These are phyloP conservation scores for Populus hybrid DNA, from an alignment of 441 rosid species.

Conservation along the genomic window DNA sequence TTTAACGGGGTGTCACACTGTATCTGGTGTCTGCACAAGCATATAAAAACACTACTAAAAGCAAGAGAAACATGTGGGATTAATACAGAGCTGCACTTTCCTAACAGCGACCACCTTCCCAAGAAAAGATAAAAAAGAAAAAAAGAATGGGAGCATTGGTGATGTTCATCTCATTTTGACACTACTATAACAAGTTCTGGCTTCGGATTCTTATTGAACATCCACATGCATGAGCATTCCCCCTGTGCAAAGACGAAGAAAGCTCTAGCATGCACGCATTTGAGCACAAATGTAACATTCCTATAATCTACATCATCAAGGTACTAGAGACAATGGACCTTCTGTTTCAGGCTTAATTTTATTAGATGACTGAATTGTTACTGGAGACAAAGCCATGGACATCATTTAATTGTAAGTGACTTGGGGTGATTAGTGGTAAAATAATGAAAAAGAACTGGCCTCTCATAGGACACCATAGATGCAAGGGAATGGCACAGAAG, in stretches of 20 bases:
- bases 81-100: background rate
- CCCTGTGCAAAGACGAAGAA: background rate
- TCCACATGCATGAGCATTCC: background rate
- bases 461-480: background rate
- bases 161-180: background rate
- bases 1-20: background rate
- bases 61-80: background rate
- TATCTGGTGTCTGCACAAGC: background rate
- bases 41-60: background rate
- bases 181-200: background rate
- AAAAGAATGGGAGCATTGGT: background rate
- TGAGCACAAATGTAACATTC: background rate
- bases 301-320: background rate
- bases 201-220: background rate
- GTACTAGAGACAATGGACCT: background rate
- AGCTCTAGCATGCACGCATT: background rate
- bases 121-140: background rate
- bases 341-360: background rate
- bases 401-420: background rate
- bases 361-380: background rate
- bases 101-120: background rate
- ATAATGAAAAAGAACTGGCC: background rate
- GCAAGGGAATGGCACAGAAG: background rate
- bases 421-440: background rate
- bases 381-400: background rate